A percentile compares a stretch with the other conserved stretches of the same genome.
Conservation (phyloP, 768 basidiomycete species). For the Obba rivulosa region DNA sequence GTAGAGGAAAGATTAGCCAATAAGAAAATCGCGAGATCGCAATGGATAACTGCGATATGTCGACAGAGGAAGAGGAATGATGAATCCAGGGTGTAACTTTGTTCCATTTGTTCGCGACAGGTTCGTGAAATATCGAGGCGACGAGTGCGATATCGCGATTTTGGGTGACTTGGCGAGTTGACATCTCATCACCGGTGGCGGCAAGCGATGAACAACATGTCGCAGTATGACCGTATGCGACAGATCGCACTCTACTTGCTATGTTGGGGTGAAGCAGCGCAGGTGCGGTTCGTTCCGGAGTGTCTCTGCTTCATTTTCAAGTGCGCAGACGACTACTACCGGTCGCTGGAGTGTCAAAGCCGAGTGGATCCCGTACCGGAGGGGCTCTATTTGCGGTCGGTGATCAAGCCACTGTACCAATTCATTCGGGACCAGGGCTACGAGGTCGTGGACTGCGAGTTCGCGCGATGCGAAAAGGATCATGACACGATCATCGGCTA, state of each 20-base stretch:
- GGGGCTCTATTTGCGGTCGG: constrained; percentile 86
- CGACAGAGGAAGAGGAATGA: too few relatives aligned
- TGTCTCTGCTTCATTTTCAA: constrained; percentile 99
- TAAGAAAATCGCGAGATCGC: too few relatives aligned
- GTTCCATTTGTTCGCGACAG: too few relatives aligned
- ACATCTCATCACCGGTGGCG: constrained; percentile 96
- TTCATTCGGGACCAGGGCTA: constrained; percentile 98
- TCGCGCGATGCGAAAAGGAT: constrained; percentile 88
- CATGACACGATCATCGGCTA: constrained; percentile 96
- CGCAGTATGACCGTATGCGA: constrained; percentile 92
- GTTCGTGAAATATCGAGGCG: too few relatives aligned
- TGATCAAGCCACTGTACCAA: constrained; percentile 90
- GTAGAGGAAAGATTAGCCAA: too few relatives aligned
- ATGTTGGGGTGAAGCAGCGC: constrained; percentile 98
- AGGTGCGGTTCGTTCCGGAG: constrained; percentile 94
- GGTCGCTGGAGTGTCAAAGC: constrained; percentile 95
- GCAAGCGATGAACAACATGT: constrained; percentile 98
- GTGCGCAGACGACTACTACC: constrained; percentile 99
- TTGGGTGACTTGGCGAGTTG: too few relatives aligned
- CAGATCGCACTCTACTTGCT: constrained; percentile 95
- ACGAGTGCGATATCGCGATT: too few relatives aligned
- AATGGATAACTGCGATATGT: too few relatives aligned
- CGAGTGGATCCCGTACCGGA: constrained; percentile 89
- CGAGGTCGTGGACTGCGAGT: constrained; percentile 92
- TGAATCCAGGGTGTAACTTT: too few relatives aligned